Conservation (phyloP, 2,329 filamentous ascomycete species). For the Dothideomycetes sp. region DNA sequence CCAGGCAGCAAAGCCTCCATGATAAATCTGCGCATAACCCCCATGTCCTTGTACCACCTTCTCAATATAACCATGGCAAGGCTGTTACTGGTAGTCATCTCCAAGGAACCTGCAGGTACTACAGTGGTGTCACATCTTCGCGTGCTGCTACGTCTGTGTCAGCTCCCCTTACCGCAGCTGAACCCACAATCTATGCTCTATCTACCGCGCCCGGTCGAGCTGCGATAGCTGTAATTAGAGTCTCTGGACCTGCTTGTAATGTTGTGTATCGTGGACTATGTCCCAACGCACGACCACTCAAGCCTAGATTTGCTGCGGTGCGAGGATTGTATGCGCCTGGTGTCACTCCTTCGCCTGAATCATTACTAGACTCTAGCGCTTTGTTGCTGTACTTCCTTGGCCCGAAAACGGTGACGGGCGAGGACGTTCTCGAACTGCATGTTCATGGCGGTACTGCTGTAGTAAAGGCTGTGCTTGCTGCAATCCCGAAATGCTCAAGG, state of each 20-base stretch:
- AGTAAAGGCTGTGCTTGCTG: conserved; percentile 71
- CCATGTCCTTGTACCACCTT: not conserved
- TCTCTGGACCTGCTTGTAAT: conserved; percentile 67
- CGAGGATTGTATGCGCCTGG: conserved; percentile 59
- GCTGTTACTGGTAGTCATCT: not conserved
- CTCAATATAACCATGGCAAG: not conserved
- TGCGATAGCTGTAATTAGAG: conserved; percentile 79
- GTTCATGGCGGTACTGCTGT: conserved; percentile 88
- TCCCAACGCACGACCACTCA: conserved; percentile 42
- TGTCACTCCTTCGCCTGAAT: conserved; percentile 25
- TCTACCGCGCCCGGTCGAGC: conserved; percentile 78
- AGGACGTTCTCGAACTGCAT: conserved; percentile 86
- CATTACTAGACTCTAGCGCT: conserved; percentile 62
- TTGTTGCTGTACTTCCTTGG: conserved; percentile 73
- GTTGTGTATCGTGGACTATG: conserved; percentile 57
- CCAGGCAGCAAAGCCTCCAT: too few relatives aligned
- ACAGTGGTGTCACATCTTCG: not conserved
- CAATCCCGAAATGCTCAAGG: conserved; percentile 49
- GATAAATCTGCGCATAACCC: too few relatives aligned
- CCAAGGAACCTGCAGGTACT: not conserved
- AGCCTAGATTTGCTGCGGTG: conserved; percentile 55
- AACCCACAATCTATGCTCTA: conserved; percentile 74
- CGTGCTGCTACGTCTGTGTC: too few relatives aligned
- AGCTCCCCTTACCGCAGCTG: too few relatives aligned
- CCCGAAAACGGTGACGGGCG: conserved; percentile 78